Evolutionary conservation across 2,329 filamentous ascomycete genomes (phyloP), one percentile per base, ranked within the genome.

Genomic region (Diaporthe longicolla): DNA sequence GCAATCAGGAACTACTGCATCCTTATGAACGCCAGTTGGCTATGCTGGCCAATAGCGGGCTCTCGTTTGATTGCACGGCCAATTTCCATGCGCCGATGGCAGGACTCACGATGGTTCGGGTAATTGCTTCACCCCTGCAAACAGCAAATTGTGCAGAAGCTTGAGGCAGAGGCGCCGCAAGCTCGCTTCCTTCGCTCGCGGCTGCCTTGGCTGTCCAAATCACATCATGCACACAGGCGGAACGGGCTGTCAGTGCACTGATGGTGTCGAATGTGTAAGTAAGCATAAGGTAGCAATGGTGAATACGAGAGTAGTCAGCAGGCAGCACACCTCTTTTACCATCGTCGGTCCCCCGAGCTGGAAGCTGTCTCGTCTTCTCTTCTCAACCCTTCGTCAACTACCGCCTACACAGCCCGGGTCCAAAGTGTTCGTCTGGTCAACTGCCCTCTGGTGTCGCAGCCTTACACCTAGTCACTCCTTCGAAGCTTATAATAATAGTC

Each of bases 391-490:
- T 37, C 73, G 63, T 32, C 55, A 45, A 45, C 61, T 63, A 29
- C 55, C 45, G 29, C 24, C 57, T 58, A 54, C 24, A 55, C 61
- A 61, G 59, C 54, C 52, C 59, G 55, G 55, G 21, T 65, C 29
- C 57, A 59, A 54, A 48, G 48, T 63, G 32, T 71, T 66, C 32
- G 68, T 71, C 40, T 43, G 52, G 50, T 70, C 66, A 48, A 43
- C 72, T 71, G 72, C 68, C 24, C 40, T 72, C 55, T 66, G 70
- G 50, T 59, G 68, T 74, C 61, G 72, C 72, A 71, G 72, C 52
- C 59, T 35, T 61, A 59, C 70, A 54, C 58, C 72, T n/a, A 74
- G 70, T 72, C 73, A 73, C 73, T 75, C 70, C 29, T 70, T 65
- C 37, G 40, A 55, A 52, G 24, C 10, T 48, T 65, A 52, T 75